phyloP scores from a whole-genome alignment of 345 rosid species.

The Cardamine occulta region DNA sequence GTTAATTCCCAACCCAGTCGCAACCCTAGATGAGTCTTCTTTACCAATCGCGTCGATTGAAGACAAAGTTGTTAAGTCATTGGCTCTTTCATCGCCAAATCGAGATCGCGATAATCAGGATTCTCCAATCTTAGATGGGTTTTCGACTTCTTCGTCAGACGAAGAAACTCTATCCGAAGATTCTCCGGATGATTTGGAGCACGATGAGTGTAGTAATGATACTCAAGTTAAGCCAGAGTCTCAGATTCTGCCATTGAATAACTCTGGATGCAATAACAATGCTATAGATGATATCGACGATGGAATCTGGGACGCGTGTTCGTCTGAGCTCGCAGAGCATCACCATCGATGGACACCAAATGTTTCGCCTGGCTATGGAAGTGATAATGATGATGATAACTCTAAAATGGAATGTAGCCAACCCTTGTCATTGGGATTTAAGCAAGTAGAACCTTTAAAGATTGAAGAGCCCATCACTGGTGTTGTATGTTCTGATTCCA shows the following conservation, averaged over 20 bases:
- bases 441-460: not conserved
- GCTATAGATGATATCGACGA: not conserved
- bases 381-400: constrained; percentile 25
- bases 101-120: not conserved
- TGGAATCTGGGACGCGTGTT: not conserved
- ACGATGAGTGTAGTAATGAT: constrained; percentile 6
- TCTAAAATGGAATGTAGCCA: not conserved
- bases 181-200: not conserved
- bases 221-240: not conserved
- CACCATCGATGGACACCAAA: not conserved
- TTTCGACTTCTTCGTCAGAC: not conserved
- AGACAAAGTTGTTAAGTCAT: constrained; percentile 12
- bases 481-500: constrained; percentile 37
- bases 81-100: constrained; percentile 31
- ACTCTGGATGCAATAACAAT: not conserved
- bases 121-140: constrained; percentile 5
- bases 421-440: not conserved
- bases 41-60: constrained; percentile 19
- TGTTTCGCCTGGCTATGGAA: constrained; percentile 6
- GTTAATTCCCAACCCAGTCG: constrained; percentile 17
- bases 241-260: not conserved
- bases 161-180: constrained; percentile 1
- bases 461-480: constrained; percentile 16
- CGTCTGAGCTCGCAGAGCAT: not conserved
- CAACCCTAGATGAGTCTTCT: constrained; percentile 32